A percentile compares a stretch with the other conserved stretches of the same genome.
These are phyloP conservation scores for Talaromyces adpressus DNA, from an alignment of 495 filamentous ascomycete species.

Conservation along the genomic window DNA sequence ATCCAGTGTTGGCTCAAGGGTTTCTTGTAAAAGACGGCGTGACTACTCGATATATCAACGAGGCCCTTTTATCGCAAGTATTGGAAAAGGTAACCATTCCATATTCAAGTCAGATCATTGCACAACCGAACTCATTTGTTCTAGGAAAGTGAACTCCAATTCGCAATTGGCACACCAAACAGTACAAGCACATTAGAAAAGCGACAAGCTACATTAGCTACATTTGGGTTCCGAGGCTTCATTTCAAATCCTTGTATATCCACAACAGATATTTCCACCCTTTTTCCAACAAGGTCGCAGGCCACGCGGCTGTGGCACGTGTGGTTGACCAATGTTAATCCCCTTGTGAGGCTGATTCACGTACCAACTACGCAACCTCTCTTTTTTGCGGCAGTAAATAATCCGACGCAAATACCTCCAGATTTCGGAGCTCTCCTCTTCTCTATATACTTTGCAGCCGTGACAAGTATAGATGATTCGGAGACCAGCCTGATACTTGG, in stretches of 20 bases:
- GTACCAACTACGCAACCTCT: slow-evolving; percentile 27
- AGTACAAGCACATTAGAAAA: not conserved
- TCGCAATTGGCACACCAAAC: not conserved
- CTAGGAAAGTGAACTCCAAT: slow-evolving; percentile 1
- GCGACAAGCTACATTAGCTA: not conserved
- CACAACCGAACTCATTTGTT: not conserved
- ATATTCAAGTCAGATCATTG: not conserved
- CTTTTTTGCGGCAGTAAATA: slow-evolving; percentile 30
- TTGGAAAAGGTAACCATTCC: slow-evolving; percentile 14
- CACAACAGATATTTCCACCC: slow-evolving; percentile 13
- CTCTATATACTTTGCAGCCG: slow-evolving; percentile 35
- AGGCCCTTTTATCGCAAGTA: slow-evolving; percentile 21
- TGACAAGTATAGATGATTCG: slow-evolving; percentile 24
- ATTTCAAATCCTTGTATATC: not conserved
- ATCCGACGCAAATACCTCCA: slow-evolving; percentile 22
- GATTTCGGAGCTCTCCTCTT: slow-evolving; percentile 35
- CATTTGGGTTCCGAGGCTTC: not conserved
- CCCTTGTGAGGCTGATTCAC: slow-evolving; percentile 37
- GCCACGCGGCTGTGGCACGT: slow-evolving; percentile 25
- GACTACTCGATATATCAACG: slow-evolving; percentile 20
- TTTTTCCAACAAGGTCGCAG: slow-evolving; percentile 20
- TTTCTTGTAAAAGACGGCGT: slow-evolving; percentile 18
- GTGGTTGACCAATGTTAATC: slow-evolving; percentile 28
- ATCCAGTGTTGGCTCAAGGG: slow-evolving; percentile 7
- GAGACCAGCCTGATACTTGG: slow-evolving; percentile 19